A percentile compares a stretch with the other conserved stretches of the same genome.
Conservation (phyloP, 805 yeast species). For the Saccharomycopsis fermentans region DNA sequence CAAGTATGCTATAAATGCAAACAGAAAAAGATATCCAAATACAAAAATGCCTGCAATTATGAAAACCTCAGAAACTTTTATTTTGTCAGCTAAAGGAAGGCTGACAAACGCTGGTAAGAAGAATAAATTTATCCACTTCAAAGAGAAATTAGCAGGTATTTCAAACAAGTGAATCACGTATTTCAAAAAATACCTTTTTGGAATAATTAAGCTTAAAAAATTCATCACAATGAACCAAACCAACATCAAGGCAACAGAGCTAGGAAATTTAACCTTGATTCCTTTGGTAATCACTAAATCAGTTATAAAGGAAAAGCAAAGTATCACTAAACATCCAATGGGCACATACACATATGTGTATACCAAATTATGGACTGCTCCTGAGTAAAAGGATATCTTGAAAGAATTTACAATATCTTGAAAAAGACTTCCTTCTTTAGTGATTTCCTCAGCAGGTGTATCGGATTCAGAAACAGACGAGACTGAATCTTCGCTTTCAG, state of each 20-base stretch:
- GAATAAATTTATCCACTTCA: constrained; percentile 70
- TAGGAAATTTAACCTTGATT: constrained; percentile 49
- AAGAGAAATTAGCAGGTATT: constrained; percentile 56
- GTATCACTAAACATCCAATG: constrained; percentile 35
- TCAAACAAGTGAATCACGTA: constrained; percentile 31
- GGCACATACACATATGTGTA: constrained; percentile 40
- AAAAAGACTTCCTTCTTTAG: not conserved
- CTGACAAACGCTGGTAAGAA: constrained; percentile 72
- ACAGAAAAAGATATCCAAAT: constrained; percentile 48
- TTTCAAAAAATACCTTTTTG: constrained; percentile 29
- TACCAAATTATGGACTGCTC: constrained; percentile 20
- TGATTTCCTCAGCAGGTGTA: not conserved
- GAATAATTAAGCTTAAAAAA: constrained; percentile 24
- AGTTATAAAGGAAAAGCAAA: constrained; percentile 43
- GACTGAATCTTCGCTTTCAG: not conserved
- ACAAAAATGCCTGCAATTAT: constrained; percentile 67
- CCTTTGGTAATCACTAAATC: constrained; percentile 33
- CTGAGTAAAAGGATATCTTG: not conserved
- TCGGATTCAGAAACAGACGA: not conserved
- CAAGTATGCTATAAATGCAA: constrained; percentile 39
- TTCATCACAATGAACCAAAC: constrained; percentile 40
- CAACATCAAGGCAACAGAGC: constrained; percentile 64
- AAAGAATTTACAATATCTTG: not conserved
- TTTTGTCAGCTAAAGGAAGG: constrained; percentile 56
- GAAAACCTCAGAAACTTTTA: constrained; percentile 57